Conservation (phyloP, 1,284 basidiomycete genomes). For the Puccinia coronata region DNA sequence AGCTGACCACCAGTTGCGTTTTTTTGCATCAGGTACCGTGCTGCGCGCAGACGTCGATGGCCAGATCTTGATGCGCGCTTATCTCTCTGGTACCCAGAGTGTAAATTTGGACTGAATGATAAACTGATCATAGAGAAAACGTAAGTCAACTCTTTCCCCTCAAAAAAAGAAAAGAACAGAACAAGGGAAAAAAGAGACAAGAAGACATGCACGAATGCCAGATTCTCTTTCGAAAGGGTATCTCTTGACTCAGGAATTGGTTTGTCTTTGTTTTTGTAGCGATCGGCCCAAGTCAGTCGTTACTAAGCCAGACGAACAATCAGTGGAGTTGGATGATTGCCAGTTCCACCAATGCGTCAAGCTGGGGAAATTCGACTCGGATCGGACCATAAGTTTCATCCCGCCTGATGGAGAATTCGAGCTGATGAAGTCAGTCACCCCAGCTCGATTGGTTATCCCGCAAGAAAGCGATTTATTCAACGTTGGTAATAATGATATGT, state of each 20-base stretch:
- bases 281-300: slow-evolving; percentile 63
- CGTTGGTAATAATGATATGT: no score
- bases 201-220: no score
- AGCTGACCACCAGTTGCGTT: neutral
- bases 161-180: neutral
- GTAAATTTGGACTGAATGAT: slow-evolving; percentile 97
- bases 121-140: slow-evolving; percentile 92
- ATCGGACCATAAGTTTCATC: slow-evolving; percentile 90
- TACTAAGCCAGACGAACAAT: slow-evolving; percentile 57
- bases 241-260: neutral
- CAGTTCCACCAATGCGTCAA: slow-evolving; percentile 98
- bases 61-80: slow-evolving; percentile 96
- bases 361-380: slow-evolving; percentile 87
- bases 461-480: no score
- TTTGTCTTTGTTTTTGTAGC: slow-evolving; percentile 53
- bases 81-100: slow-evolving; percentile 91
- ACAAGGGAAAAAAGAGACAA: no score
- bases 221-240: neutral
- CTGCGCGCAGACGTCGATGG: slow-evolving; percentile 97
- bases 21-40: slow-evolving; percentile 68
- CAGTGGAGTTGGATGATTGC: slow-evolving; percentile 94
- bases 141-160: slow-evolving; percentile 52
- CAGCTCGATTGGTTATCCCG: slow-evolving; percentile 7
- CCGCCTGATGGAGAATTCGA: slow-evolving; percentile 99
- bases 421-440: slow-evolving; percentile 75